phyloP scores from a whole-genome alignment of 2,329 filamentous ascomycete genomes.

The Helotiales sp. region DNA sequence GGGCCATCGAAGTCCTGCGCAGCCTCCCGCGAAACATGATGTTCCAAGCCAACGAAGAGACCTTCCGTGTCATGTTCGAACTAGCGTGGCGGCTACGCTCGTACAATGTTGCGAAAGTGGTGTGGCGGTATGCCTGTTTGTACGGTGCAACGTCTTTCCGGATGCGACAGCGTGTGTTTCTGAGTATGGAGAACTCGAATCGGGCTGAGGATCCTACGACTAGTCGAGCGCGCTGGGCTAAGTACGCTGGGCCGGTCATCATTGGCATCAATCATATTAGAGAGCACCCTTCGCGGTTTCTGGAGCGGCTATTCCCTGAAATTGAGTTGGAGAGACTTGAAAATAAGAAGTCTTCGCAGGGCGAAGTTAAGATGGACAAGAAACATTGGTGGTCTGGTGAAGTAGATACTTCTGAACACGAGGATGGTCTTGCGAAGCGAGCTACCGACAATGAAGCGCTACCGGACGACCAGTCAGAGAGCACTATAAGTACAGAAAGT shows the following conservation, averaged over 20 bases:
- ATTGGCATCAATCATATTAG: slow-evolving; percentile 9
- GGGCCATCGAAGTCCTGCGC: slow-evolving; percentile 30
- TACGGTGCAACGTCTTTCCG: slow-evolving; percentile 39
- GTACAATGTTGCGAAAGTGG: slow-evolving; percentile 51
- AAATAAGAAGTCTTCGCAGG: too few species aligned
- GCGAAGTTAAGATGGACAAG: too few species aligned
- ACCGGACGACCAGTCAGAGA: not conserved
- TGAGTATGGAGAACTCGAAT: slow-evolving; percentile 21
- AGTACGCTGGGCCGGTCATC: slow-evolving; percentile 21
- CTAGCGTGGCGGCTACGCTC: slow-evolving; percentile 46
- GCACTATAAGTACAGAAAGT: too few species aligned
- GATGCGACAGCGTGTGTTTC: slow-evolving; percentile 26
- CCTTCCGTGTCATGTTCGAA: slow-evolving; percentile 48
- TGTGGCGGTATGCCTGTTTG: slow-evolving; percentile 55
- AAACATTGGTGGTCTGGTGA: too few species aligned
- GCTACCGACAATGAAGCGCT: not conserved
- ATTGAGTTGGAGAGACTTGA: not conserved
- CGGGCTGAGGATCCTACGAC: not conserved
- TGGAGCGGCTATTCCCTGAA: not conserved
- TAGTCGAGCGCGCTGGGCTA: slow-evolving; percentile 7
- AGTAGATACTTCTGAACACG: not conserved
- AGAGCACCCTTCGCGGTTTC: slow-evolving; percentile 8
- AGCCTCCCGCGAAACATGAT: slow-evolving; percentile 12
- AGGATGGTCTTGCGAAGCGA: too few species aligned
- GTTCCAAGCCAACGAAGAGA: slow-evolving; percentile 27